Base-by-base conservation (phyloP, 495 filamentous ascomycete genomes). In the Acidomyces sp. region DNA sequence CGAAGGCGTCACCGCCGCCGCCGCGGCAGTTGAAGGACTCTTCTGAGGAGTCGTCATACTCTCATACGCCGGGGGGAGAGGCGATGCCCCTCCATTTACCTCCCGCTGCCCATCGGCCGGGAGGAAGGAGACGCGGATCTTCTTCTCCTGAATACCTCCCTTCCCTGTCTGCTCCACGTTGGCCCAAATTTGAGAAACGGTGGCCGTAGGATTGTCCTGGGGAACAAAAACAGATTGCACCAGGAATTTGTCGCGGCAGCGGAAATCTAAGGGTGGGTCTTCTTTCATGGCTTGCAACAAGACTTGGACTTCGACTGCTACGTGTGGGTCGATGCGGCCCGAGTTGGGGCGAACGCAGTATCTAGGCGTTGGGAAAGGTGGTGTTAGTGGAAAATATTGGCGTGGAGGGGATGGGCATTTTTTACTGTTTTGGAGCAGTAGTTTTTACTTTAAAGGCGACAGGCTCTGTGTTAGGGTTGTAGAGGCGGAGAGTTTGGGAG, bases 371-470 rank as follows among this genome's bases (percentile, higher is more conserved):
- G n/a, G n/a, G n/a, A n/a, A n/a, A n/a, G n/a, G n/a, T n/a, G n/a
- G n/a, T n/a, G n/a, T n/a, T n/a, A n/a, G n/a, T n/a, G n/a, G n/a
- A n/a, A n/a, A 34, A 40, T 39, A n/a, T 18, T 30, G 46, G 17
- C 15, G 36, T 6, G 18, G 31, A 13, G 27, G 21, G 22, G 25
- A 38, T 18, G 22, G 10, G 12, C n/a, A 16, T 11, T 37, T 60
- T 83, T 55, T 84, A 97, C 88, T 95, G 88, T 63, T 97, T 96
- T 4, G 92, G 90, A 20, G 92, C 92, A 42, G 90, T 97, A 27
- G 90, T 97, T 76, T 97, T 97, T 58, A 97, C 90, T 78, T 97
- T 97, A 74, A 97, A 97, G 12, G 87, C 90, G 41, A 97, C 70
- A 11, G 90, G 75, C 29, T 82, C 78, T 24, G 61, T 64, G 58